A percentile compares a stretch with the other conserved stretches of the same genome.
phyloP scores from a whole-genome alignment of 345 rosid genomes.

The Linum usitatissimum region DNA sequence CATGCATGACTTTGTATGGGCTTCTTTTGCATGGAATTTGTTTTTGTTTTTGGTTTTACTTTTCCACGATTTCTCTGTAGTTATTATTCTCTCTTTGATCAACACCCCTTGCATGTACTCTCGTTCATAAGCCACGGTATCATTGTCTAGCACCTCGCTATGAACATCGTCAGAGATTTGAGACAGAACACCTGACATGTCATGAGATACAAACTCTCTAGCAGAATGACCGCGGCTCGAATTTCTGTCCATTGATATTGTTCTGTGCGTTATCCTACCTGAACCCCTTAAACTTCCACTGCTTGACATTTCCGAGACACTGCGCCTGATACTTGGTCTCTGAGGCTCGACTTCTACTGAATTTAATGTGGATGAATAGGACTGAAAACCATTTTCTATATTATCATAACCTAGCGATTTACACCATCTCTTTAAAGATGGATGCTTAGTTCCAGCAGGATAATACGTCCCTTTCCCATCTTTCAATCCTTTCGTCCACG shows the following conservation, averaged over 20 bases:
- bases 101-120: conserved; percentile 90
- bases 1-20: conserved; percentile 30
- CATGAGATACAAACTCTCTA: conserved; percentile 25
- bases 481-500: conserved; percentile 64
- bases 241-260: conserved; percentile 31
- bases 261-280: conserved; percentile 39
- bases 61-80: conserved; percentile 25
- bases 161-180: conserved; percentile 29
- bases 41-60: conserved; percentile 33
- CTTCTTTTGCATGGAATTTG: conserved; percentile 35
- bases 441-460: conserved; percentile 70
- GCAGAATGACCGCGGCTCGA: conserved; percentile 23
- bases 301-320: conserved; percentile 41
- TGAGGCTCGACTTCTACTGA: conserved; percentile 31
- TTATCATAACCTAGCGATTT: conserved; percentile 39
- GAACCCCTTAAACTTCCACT: conserved; percentile 33
- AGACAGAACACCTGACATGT: conserved; percentile 29
- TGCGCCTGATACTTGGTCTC: conserved; percentile 29
- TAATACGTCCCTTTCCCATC: conserved; percentile 87
- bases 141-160: conserved; percentile 30
- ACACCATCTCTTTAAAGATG: conserved; percentile 46
- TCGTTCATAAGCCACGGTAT: conserved; percentile 51
- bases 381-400: conserved; percentile 28
- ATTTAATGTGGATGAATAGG: conserved; percentile 37
- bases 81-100: conserved; percentile 46